Percentiles rank a stretch among this genome's conserved stretches.
phyloP scores from a whole-genome alignment of 345 rosid genomes.

The Salix udensis region DNA sequence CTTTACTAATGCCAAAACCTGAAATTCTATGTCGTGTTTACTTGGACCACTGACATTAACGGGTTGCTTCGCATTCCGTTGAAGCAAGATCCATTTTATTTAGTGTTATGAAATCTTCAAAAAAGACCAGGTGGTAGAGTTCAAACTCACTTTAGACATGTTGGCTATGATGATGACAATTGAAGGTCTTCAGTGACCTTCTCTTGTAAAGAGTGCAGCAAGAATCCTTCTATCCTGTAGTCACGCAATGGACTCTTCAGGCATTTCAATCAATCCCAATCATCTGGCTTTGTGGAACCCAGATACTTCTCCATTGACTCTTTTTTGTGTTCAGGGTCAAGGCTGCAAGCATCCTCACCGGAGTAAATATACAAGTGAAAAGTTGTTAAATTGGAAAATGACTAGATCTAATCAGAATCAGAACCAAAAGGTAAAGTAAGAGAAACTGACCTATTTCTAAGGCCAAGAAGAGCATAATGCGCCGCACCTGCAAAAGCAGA shows the following conservation, averaged over 20 bases:
- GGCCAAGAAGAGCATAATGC: conserved; percentile 77
- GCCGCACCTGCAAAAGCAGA: conserved; percentile 82
- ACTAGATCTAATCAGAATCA: neutral
- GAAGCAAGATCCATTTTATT: neutral
- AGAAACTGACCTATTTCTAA: conserved; percentile 74
- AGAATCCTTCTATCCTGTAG: neutral
- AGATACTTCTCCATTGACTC: conserved; percentile 97
- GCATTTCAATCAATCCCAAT: conserved; percentile 24
- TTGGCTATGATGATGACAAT: neutral
- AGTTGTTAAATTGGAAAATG: neutral
- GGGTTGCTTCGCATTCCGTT: no score
- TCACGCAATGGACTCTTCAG: neutral
- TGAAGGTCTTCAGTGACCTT: neutral
- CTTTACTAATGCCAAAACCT: no score
- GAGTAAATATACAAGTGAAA: conserved; percentile 8
- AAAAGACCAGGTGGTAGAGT: neutral
- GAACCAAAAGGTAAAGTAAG: neutral
- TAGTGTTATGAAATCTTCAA: neutral
- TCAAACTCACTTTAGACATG: conserved; percentile 10
- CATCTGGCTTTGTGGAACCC: conserved; percentile 52
- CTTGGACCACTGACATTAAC: no score
- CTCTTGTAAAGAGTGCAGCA: neutral
- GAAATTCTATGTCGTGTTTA: no score
- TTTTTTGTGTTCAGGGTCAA: conserved; percentile 89
- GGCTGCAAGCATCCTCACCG: conserved; percentile 50